Percentiles rank a stretch among this genome's conserved stretches.
These are phyloP conservation scores for Oryza officinalis DNA, from an alignment of 176 grass and related monocot genomes.

Conservation along the genomic window DNA sequence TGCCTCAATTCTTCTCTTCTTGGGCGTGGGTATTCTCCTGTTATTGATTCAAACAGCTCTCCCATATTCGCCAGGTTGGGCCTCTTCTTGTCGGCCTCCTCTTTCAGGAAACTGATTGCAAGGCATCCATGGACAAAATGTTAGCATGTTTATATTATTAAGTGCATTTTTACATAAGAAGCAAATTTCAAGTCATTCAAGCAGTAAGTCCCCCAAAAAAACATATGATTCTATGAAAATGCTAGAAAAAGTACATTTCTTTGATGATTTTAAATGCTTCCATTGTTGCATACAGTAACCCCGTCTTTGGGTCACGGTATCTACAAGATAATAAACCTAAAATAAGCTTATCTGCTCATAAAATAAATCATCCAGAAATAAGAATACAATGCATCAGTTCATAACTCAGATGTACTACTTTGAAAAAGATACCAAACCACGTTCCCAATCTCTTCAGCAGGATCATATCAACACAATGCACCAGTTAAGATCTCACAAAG, in stretches of 20 bases:
- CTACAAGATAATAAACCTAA: conserved; percentile 46
- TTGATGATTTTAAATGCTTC: too few species aligned
- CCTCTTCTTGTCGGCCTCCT: conserved; percentile 73
- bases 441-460: not conserved
- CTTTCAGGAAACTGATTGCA: conserved; percentile 68
- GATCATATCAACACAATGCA: not conserved
- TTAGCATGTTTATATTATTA: not conserved
- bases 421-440: not conserved
- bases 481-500: not conserved
- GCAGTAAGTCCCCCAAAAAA: not conserved
- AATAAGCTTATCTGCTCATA: conserved; percentile 27
- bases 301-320: conserved; percentile 89
- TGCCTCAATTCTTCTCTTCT: conserved; percentile 47
- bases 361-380: conserved; percentile 26
- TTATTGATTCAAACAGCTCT: conserved; percentile 63
- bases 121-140: conserved; percentile 7
- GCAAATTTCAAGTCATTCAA: not conserved
- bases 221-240: not conserved
- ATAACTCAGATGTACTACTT: not conserved
- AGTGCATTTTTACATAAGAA: not conserved
- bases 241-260: too few species aligned
- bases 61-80: conserved; percentile 71
- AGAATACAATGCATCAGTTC: not conserved
- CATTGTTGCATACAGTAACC: too few species aligned
- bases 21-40: too few species aligned